Evolutionary conservation across 257 asterid genomes (phyloP).

Genomic region (Scutellaria galericulata): DNA sequence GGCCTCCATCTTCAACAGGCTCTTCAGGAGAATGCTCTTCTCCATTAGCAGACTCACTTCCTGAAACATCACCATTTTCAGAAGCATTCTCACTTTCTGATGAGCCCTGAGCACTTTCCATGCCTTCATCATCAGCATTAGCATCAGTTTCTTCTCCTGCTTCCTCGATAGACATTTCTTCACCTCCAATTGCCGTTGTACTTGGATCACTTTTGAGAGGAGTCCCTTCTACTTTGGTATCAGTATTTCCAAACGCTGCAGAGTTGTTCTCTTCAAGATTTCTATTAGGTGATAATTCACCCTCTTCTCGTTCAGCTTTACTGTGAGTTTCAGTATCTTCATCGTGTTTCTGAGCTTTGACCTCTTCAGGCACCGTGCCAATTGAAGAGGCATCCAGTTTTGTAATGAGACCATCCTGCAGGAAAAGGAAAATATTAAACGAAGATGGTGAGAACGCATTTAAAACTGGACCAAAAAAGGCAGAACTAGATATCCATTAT

Average conservation of each 20-base stretch:
- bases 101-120: conserved; percentile 66
- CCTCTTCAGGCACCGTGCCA: conserved; percentile 42
- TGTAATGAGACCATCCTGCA: conserved; percentile 52
- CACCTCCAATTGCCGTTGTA: conserved; percentile 41
- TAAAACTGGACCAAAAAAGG: conserved; percentile 23
- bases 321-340: conserved; percentile 44
- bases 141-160: conserved; percentile 60
- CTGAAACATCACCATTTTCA: conserved; percentile 70
- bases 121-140: conserved; percentile 58
- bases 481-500: conserved; percentile 24
- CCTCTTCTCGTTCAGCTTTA: conserved; percentile 72
- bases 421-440: conserved; percentile 26
- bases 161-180: conserved; percentile 37
- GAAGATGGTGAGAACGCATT: conserved; percentile 14
- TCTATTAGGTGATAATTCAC: conserved; percentile 72
- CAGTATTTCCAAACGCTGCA: conserved; percentile 40
- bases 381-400: conserved; percentile 44
- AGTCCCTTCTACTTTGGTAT: conserved; percentile 40
- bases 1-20: conserved; percentile 65
- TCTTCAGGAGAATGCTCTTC: conserved; percentile 74
- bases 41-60: conserved; percentile 76
- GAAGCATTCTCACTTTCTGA: conserved; percentile 80
- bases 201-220: conserved; percentile 43
- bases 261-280: conserved; percentile 53
- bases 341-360: conserved; percentile 39